Percentiles rank a stretch among this genome's conserved stretches.
Evolutionary conservation across 345 rosid species (phyloP).

Genomic region (Boechera stricta): DNA sequence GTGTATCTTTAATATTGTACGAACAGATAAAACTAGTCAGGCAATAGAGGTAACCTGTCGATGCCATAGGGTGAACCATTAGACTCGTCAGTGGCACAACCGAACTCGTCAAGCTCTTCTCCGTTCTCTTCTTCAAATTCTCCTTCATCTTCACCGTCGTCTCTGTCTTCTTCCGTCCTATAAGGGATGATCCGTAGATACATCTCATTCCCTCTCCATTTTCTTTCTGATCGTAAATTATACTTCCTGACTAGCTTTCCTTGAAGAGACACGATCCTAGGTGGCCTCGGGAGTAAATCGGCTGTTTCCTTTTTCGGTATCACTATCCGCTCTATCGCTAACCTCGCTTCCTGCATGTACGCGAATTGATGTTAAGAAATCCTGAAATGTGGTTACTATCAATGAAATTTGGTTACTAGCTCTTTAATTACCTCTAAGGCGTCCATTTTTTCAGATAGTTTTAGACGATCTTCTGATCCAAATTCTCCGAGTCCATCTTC

Average conservation of each 20-base stretch:
- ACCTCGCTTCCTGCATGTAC: constrained; percentile 71
- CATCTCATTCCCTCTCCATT: constrained; percentile 56
- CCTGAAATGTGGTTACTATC: constrained; percentile 7
- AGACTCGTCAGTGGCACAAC: constrained; percentile 14
- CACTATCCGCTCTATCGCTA: constrained; percentile 78
- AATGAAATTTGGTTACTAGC: neutral
- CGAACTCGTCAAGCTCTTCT: constrained; percentile 35
- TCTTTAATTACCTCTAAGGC: constrained; percentile 70
- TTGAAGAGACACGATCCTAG: constrained; percentile 63
- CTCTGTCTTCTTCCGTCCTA: constrained; percentile 43
- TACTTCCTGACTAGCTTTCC: constrained; percentile 64
- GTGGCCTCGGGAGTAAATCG: constrained; percentile 74
- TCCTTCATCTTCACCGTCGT: constrained; percentile 37
- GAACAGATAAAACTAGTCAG: constrained; percentile 36
- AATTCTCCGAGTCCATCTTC: constrained; percentile 56
- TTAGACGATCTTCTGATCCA: constrained; percentile 54
- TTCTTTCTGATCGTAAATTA: constrained; percentile 59
- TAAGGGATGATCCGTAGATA: constrained; percentile 67
- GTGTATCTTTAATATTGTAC: constrained; percentile 16
- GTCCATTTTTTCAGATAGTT: constrained; percentile 67
- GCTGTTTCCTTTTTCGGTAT: constrained; percentile 70
- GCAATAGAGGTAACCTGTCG: constrained; percentile 43
- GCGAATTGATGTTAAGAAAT: neutral
- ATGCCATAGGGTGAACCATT: constrained; percentile 32
- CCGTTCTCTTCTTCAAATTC: constrained; percentile 44